Conservation (phyloP, 805 yeast species). For the Candida germanica region DNA sequence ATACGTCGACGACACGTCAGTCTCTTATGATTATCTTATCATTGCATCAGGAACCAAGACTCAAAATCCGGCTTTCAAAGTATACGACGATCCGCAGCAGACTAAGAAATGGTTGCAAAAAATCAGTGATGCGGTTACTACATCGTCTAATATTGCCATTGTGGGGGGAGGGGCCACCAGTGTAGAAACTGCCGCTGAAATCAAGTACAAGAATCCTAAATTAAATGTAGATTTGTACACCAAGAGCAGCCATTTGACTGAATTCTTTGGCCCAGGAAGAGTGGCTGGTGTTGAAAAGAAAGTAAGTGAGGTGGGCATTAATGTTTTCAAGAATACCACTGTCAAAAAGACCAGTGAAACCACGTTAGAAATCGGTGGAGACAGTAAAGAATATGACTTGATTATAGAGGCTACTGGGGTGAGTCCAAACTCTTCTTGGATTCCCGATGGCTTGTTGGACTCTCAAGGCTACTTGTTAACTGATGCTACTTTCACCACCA, state of each 20-base stretch:
- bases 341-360: conserved; percentile 8
- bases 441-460: conserved; percentile 23
- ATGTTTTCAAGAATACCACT: conserved; percentile 19
- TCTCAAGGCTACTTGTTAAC: conserved; percentile 26
- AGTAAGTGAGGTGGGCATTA: conserved; percentile 18
- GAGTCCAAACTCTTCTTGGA: conserved; percentile 33
- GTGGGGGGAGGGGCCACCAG: conserved; percentile 42
- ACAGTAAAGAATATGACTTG: conserved; percentile 22
- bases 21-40: conserved; percentile 28
- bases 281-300: conserved; percentile 14
- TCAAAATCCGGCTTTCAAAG: conserved; percentile 22
- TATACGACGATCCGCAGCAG: conserved; percentile 16
- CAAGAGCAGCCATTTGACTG: conserved; percentile 19
- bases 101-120: conserved; percentile 15
- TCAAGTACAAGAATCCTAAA: conserved; percentile 20
- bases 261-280: conserved; percentile 11
- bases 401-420: conserved; percentile 24
- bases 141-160: conserved; percentile 29
- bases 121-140: conserved; percentile 14
- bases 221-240: conserved; percentile 23
- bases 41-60: conserved; percentile 33
- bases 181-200: conserved; percentile 38
- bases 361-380: conserved; percentile 17
- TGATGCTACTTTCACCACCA: conserved; percentile 23
- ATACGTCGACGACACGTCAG: conserved; percentile 3